phyloP scores from a whole-genome alignment of 371 early-diverging fungal genomes.

The Mortierella sp. region DNA sequence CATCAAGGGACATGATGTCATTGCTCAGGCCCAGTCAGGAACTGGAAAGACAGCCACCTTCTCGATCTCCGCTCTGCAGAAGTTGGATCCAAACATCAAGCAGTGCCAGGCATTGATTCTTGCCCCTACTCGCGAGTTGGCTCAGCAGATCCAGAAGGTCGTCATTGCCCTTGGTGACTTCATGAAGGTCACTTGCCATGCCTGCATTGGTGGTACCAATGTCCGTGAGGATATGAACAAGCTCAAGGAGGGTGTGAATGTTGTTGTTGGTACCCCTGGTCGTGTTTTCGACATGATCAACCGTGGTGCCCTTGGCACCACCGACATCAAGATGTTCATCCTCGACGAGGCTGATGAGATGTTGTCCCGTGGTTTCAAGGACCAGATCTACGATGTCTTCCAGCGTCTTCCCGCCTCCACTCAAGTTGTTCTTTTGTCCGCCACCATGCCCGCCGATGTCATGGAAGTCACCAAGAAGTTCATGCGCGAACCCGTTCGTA shows the following conservation, averaged over 20 bases:
- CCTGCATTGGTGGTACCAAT: slow-evolving; percentile 93
- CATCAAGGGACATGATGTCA: slow-evolving; percentile 87
- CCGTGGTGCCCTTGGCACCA: slow-evolving; percentile 80
- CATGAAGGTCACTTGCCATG: slow-evolving; percentile 84
- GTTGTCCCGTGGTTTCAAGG: slow-evolving; percentile 94
- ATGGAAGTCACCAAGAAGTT: slow-evolving; percentile 93
- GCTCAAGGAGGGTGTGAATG: slow-evolving; percentile 77
- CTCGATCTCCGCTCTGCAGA: slow-evolving; percentile 92
- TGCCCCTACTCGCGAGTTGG: slow-evolving; percentile 94
- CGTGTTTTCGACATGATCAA: slow-evolving; percentile 95
- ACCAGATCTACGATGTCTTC: slow-evolving; percentile 94
- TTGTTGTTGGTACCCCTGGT: slow-evolving; percentile 96
- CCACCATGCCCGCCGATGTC: slow-evolving; percentile 94
- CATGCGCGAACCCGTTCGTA: slow-evolving; percentile 91
- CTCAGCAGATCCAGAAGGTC: slow-evolving; percentile 89
- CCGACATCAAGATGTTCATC: slow-evolving; percentile 89
- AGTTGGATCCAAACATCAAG: slow-evolving; percentile 75
- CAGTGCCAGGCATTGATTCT: slow-evolving; percentile 91
- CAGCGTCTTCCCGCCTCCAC: slow-evolving; percentile 83
- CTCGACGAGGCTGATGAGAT: slow-evolving; percentile 99
- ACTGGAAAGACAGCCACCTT: slow-evolving; percentile 98
- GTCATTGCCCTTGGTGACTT: slow-evolving; percentile 86
- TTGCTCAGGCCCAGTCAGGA: slow-evolving; percentile 97
- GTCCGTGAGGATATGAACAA: slow-evolving; percentile 83
- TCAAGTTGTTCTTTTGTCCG: slow-evolving; percentile 92